Conservation (phyloP, 345 rosid genomes). For the Schrenkiella parvula region DNA sequence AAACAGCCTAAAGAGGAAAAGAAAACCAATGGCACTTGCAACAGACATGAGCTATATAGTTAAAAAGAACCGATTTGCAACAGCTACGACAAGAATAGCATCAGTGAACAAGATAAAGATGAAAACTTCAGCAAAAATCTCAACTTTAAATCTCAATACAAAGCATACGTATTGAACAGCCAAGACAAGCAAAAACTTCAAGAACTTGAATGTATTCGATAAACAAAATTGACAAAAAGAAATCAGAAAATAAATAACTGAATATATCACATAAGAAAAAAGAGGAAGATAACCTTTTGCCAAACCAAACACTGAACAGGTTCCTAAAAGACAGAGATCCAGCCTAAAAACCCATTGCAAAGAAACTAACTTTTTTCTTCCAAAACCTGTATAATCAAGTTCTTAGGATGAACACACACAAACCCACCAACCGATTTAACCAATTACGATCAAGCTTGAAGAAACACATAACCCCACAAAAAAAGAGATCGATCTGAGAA, state of each 20-base stretch:
- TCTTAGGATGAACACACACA: not conserved
- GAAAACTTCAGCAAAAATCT: not conserved
- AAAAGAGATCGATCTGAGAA: conserved; percentile 18
- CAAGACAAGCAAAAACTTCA: not conserved
- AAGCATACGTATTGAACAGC: not conserved
- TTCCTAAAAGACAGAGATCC: conserved; percentile 20
- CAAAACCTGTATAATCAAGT: conserved; percentile 2
- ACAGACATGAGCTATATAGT: not conserved
- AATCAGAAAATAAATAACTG: not conserved
- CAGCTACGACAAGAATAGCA: not conserved
- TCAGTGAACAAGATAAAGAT: conserved; percentile 1
- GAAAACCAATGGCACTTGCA: not conserved
- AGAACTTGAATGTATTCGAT: not conserved
- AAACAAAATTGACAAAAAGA: not conserved
- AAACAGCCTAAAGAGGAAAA: not conserved
- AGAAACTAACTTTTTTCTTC: not conserved
- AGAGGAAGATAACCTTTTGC: not conserved
- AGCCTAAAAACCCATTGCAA: conserved; percentile 8
- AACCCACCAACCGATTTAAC: conserved; percentile 22
- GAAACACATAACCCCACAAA: not conserved
- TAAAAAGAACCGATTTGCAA: not conserved
- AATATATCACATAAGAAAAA: not conserved
- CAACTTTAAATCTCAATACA: not conserved
- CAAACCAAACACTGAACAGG: not conserved
- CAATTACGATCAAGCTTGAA: not conserved